These are phyloP conservation scores for Leucocoprinus birnbaumii DNA, from an alignment of 768 basidiomycete genomes.

Conservation along the genomic window DNA sequence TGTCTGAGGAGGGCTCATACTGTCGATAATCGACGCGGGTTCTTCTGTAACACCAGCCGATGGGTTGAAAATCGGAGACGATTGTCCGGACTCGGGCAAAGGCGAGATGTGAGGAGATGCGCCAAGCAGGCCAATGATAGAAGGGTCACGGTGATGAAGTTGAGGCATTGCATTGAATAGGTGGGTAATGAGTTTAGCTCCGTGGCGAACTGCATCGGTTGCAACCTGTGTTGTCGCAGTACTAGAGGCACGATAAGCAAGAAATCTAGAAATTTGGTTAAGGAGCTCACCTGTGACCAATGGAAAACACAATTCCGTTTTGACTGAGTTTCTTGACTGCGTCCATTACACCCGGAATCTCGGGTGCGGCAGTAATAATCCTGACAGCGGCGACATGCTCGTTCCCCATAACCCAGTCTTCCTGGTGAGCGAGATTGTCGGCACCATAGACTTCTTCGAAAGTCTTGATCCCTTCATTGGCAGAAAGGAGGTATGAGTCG, in stretches of 20 bases:
- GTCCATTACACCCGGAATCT: constrained; percentile 78
- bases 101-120: constrained; percentile 63
- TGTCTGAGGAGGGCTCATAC: neutral
- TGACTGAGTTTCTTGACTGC: constrained; percentile 57
- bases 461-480: constrained; percentile 58
- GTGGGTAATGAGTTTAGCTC: constrained; percentile 87
- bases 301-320: constrained; percentile 75
- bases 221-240: constrained; percentile 75
- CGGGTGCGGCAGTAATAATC: constrained; percentile 85
- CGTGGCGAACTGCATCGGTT: constrained; percentile 63
- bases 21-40: neutral
- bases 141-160: constrained; percentile 86
- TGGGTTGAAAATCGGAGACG: neutral
- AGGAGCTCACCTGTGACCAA: constrained; percentile 75
- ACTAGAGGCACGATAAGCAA: constrained; percentile 34
- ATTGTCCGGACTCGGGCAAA: neutral
- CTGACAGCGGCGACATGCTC: constrained; percentile 57
- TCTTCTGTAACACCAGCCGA: neutral
- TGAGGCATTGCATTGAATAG: constrained; percentile 94
- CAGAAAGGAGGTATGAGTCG: constrained; percentile 58
- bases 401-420: constrained; percentile 62
- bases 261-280: neutral
- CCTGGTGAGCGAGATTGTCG: constrained; percentile 56
- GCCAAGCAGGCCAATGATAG: constrained; percentile 85
- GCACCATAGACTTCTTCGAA: constrained; percentile 76